Evolutionary conservation across 169 alveolate species (phyloP), one percentile per base, ranked within the genome.

Genomic region (Toxoplasma gondii): DNA sequence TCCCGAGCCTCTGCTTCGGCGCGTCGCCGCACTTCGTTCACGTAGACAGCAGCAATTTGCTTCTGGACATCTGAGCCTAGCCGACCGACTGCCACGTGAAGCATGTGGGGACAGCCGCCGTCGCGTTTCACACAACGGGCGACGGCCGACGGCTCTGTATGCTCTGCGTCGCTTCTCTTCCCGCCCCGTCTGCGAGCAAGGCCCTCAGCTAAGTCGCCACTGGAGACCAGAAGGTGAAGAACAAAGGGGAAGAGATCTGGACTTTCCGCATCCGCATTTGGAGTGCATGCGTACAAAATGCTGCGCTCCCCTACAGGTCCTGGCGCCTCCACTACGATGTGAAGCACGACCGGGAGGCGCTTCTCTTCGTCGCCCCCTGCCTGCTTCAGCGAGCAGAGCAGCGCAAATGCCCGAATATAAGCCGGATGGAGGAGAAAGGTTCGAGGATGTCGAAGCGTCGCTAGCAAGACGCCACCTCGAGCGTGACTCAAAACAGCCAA

Each of bases 241-340:
- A 90, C 93, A 31, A 12, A 67, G 27, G 93, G 93, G n/a, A 90
- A 90, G 17, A 90, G 41, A 34, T 90, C 93, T 2, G 93, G 93
- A 34, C 19, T 41, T 29, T 90, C 67, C n/a, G 67, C 39, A 49
- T 39, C 67, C 1, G 93, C 93, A 34, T 70, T 45, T 19, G 88
- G 93, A 10, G 86, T 90, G 78, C 86, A 64, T 43, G 87, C 80
- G 74, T 41, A 90, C 24, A 88, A 22, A 17, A 69, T 17, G 39
- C 67, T 78, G 41, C 78, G 69, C 34, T 43, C 90, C 43, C 69
- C 90, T 1, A 19, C 64, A 41, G 17, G 24, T 49, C 36, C 64
- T 34, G 45, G 54, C 10, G 84, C 34, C 90, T 82, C 69, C 2
- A 44, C 38, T 4, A 29, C 7, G 54, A 90, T 74, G 81, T 49